phyloP scores from a whole-genome alignment of 2,329 filamentous ascomycete genomes.

The Seiridium unicorne region DNA sequence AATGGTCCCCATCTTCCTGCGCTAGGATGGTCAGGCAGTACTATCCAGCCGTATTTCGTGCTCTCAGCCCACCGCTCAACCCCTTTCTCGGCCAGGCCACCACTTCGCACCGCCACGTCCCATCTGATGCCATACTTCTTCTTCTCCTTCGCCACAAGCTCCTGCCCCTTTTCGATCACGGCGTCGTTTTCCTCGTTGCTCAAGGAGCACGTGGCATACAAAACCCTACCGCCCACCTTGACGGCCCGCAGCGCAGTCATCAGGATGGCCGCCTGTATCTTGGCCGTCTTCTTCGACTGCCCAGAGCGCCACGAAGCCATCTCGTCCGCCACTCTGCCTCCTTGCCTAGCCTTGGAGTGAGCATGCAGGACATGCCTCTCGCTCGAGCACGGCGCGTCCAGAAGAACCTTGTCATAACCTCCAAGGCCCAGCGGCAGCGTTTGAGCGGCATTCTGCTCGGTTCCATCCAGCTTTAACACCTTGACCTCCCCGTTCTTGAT shows the following conservation, averaged over 20 bases:
- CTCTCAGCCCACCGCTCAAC: conserved; percentile 24
- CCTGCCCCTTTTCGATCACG: conserved; percentile 32
- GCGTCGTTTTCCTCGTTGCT: conserved; percentile 37
- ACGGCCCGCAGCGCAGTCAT: conserved; percentile 33
- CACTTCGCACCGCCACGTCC: conserved; percentile 25
- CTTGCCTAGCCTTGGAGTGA: conserved; percentile 24
- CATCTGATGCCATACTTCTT: conserved; percentile 30
- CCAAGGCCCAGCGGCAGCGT: conserved; percentile 25
- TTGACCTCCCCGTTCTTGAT: conserved; percentile 19
- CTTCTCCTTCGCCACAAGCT: conserved; percentile 31
- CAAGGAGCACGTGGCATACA: conserved; percentile 40
- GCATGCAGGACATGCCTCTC: conserved; percentile 37
- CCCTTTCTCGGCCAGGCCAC: conserved; percentile 16
- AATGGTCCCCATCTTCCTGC: conserved; percentile 36
- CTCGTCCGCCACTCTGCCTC: conserved; percentile 30
- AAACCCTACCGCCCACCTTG: conserved; percentile 30
- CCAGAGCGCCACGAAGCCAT: conserved; percentile 34
- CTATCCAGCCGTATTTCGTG: conserved; percentile 36
- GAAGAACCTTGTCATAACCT: conserved; percentile 36
- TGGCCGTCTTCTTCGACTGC: conserved; percentile 32
- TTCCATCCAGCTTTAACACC: conserved; percentile 23
- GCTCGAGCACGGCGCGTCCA: conserved; percentile 39
- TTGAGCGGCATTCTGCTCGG: conserved; percentile 21
- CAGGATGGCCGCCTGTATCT: conserved; percentile 30
- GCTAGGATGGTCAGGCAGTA: conserved; percentile 33